Percentiles rank a stretch among this genome's conserved stretches.
These are phyloP conservation scores for Plenodomus tracheiphilus DNA, from an alignment of 2,329 filamentous ascomycete species.

Conservation along the genomic window DNA sequence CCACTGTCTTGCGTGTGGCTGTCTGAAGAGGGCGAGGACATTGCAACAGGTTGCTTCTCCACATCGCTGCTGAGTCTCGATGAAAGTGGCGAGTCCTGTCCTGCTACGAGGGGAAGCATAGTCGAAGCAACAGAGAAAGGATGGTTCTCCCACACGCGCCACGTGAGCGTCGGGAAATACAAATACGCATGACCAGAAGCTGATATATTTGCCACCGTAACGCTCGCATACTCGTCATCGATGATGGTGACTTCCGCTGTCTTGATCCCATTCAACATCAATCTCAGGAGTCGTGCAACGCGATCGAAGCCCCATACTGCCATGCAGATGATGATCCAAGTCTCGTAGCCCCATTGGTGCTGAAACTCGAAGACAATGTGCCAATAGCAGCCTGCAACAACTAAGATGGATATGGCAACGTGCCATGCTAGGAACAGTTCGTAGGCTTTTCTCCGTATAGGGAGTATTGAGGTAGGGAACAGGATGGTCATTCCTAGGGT, in stretches of 20 bases:
- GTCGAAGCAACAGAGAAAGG: slow-evolving; percentile 46
- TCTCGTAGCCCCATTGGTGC: slow-evolving; percentile 46
- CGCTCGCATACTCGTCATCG: slow-evolving; percentile 16
- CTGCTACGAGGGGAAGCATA: not conserved
- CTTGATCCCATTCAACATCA: slow-evolving; percentile 45
- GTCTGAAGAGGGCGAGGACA: not conserved
- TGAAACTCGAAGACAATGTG: slow-evolving; percentile 39
- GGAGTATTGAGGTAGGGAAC: slow-evolving; percentile 28
- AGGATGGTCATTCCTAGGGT: slow-evolving; percentile 35
- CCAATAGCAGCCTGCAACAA: slow-evolving; percentile 41
- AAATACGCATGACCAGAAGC: slow-evolving; percentile 38
- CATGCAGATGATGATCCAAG: slow-evolving; percentile 51
- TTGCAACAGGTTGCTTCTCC: not conserved
- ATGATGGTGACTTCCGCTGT: slow-evolving; percentile 44
- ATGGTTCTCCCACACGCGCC: slow-evolving; percentile 56
- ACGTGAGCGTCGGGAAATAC: slow-evolving; percentile 54
- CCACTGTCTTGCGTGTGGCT: no score
- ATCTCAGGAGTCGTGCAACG: slow-evolving; percentile 44
- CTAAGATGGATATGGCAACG: slow-evolving; percentile 36
- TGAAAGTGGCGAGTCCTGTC: not conserved
- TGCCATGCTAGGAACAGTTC: slow-evolving; percentile 43
- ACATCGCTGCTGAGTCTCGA: not conserved
- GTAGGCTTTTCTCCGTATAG: slow-evolving; percentile 33
- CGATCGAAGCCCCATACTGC: slow-evolving; percentile 55
- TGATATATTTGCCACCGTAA: not conserved